phyloP scores from a whole-genome alignment of 2,329 filamentous ascomycete genomes.

The Anisogramma anomala region DNA sequence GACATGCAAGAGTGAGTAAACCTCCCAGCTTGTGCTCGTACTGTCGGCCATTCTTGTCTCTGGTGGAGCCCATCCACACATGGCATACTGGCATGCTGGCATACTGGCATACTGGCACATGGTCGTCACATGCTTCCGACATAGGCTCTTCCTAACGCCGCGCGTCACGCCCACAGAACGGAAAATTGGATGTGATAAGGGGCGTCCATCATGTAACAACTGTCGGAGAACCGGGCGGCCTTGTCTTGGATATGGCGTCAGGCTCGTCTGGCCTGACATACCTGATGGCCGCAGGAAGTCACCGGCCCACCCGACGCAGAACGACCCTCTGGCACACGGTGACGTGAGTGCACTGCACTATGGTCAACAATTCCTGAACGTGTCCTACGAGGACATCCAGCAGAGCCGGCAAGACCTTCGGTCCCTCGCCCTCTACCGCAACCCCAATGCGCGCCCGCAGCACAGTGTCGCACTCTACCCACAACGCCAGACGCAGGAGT shows the following conservation, averaged over 20 bases:
- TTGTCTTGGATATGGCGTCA: slow-evolving; percentile 34
- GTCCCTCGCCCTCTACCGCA: slow-evolving; percentile 19
- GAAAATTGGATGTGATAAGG: slow-evolving; percentile 36
- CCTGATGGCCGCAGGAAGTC: slow-evolving; percentile 30
- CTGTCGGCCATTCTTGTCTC: not conserved
- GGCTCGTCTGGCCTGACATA: slow-evolving; percentile 36
- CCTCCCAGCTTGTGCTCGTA: not conserved
- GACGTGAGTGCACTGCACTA: slow-evolving; percentile 18
- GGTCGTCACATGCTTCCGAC: not conserved
- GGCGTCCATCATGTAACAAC: slow-evolving; percentile 31
- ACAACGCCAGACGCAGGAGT: slow-evolving; percentile 21
- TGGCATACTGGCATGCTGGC: not conserved
- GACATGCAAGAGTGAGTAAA: slow-evolving; percentile 31
- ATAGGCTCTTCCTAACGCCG: not conserved
- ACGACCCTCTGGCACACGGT: not conserved
- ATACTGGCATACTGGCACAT: no score
- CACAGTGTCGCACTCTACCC: slow-evolving; percentile 21
- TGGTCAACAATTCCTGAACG: slow-evolving; percentile 28
- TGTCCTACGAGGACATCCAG: slow-evolving; percentile 27
- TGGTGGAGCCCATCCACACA: not conserved
- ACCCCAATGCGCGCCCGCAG: slow-evolving; percentile 18
- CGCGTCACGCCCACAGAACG: slow-evolving; percentile 24
- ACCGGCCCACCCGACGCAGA: slow-evolving; percentile 9
- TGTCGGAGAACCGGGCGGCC: slow-evolving; percentile 30
- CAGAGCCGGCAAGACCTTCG: slow-evolving; percentile 19